Base-by-base conservation (phyloP, 345 rosid species). In the Conringia planisiliqua region DNA sequence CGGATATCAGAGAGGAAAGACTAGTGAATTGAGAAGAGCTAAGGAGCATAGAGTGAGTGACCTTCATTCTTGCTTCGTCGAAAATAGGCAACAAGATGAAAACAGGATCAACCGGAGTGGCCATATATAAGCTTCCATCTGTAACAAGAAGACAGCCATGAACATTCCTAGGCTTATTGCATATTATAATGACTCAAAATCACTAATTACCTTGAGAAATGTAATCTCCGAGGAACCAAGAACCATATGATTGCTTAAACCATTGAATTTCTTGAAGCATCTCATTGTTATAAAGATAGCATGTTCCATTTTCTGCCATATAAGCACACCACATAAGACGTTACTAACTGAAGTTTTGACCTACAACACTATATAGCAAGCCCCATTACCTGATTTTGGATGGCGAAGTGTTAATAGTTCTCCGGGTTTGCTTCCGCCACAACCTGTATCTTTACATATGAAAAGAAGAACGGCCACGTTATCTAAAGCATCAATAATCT, bases 61-160 rank as follows among this genome's bases (percentile, higher is more conserved):
- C 98, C 96, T 86, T 91, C 97, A 94, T 86, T 82, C 96, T 81
- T 59, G 93, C 97, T 80, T 94, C 89, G 59, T 91, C 90, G 9
- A 91, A 94, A 57, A 87, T 68, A 47, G 97, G 96, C 82, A 90
- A 79, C 79, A 94, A 47, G 62, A 88, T 81, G 83, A 94, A 91
- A 76, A 94, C 88, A 29, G 95, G 96, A 79, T 94, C 98, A 70
- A 91, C 84, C 8, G 93, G 86, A 62, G 92, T 88, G 68, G 96
- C 96, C 77, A 80, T 77, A 79, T 88, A 87, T 33, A 85, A 63
- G 82, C 93, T 18, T 46, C 98, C 98, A 83, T 94, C 98, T 93
- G 78, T 47, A 73, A 4, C 43, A 7, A 47, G 29, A 14, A 44
- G 26, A 33, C 18, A 1, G 7, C 2, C 24, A 33, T 52, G 24